A percentile compares a stretch with the other conserved stretches of the same genome.
Evolutionary conservation across 306 rosid species (phyloP).

Genomic region (Prosopis cineraria): DNA sequence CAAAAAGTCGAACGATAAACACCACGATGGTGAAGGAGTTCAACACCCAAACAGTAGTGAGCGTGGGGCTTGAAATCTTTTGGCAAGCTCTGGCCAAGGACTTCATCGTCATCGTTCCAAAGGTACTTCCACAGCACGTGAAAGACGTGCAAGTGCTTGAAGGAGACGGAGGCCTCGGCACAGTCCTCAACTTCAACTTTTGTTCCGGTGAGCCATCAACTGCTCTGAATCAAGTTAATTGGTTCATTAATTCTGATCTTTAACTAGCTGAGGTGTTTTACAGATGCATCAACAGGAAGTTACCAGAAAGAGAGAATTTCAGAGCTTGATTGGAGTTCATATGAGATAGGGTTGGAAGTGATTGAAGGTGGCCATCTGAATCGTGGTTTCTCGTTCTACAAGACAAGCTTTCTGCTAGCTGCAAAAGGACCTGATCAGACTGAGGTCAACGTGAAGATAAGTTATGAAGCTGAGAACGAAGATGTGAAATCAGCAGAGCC

Average conservation of each 20-base stretch:
- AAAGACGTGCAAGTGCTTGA: conserved; percentile 55
- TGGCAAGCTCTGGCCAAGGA: conserved; percentile 61
- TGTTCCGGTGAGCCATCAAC: background rate
- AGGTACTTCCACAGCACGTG: conserved; percentile 51
- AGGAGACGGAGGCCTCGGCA: conserved; percentile 70
- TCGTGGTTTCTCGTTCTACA: conserved; percentile 57
- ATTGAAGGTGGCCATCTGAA: conserved; percentile 59
- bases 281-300: conserved; percentile 30
- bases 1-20: background rate
- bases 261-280: background rate
- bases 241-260: background rate
- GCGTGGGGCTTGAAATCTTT: conserved; percentile 49
- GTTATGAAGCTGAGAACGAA: conserved; percentile 47
- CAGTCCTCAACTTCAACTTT: conserved; percentile 59
- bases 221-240: background rate
- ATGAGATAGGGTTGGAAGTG: conserved; percentile 58
- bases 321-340: conserved; percentile 49
- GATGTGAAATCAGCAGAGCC: conserved; percentile 40
- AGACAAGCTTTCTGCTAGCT: conserved; percentile 49
- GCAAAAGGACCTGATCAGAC: conserved; percentile 41
- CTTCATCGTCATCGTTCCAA: conserved; percentile 42
- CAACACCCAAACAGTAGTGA: conserved; percentile 45
- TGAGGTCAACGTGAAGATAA: conserved; percentile 51
- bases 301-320: conserved; percentile 61
- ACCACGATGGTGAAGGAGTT: conserved; percentile 50